phyloP scores from a whole-genome alignment of 139 green algal genomes.

The Auxenochlorella protothecoides region DNA sequence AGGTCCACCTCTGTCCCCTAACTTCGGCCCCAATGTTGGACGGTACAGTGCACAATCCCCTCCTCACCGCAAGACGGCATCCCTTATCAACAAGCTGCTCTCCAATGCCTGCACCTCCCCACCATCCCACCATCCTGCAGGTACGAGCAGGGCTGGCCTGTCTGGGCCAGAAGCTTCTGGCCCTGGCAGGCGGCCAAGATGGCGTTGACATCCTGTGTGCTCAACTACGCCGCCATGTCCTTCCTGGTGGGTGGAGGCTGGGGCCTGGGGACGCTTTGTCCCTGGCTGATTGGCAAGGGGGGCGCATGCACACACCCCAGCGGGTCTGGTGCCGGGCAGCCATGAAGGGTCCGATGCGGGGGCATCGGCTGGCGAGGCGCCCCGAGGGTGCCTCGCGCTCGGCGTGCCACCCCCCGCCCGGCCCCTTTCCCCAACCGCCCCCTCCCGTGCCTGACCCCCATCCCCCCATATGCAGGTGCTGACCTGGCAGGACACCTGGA shows the following conservation, averaged over 20 bases:
- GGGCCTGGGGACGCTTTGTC: neutral
- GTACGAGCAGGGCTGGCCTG: slow-evolving; percentile 30
- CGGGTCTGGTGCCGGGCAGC: neutral
- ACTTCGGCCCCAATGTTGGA: no score
- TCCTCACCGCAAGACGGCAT: no score
- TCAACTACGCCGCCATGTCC: slow-evolving; percentile 33
- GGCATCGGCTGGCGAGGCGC: no score
- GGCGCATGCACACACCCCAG: no score
- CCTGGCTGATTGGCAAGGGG: neutral
- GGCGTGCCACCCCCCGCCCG: no score
- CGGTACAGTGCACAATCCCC: no score
- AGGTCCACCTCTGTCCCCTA: no score
- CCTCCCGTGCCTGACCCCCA: neutral
- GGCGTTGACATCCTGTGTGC: slow-evolving; percentile 20
- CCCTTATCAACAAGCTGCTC: no score
- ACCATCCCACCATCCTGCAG: neutral
- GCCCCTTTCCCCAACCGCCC: no score
- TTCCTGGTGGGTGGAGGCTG: slow-evolving; percentile 28
- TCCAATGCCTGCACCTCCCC: no score
- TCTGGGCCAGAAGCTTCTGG: neutral
- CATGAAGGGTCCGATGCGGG: neutral
- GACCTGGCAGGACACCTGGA: slow-evolving; percentile 10
- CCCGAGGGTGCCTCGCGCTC: no score
- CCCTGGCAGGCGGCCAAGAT: slow-evolving; percentile 27
- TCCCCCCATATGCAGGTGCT: slow-evolving; percentile 21